Base-by-base conservation (phyloP, 306 rosid species). In the Begonia fuchsioides region DNA sequence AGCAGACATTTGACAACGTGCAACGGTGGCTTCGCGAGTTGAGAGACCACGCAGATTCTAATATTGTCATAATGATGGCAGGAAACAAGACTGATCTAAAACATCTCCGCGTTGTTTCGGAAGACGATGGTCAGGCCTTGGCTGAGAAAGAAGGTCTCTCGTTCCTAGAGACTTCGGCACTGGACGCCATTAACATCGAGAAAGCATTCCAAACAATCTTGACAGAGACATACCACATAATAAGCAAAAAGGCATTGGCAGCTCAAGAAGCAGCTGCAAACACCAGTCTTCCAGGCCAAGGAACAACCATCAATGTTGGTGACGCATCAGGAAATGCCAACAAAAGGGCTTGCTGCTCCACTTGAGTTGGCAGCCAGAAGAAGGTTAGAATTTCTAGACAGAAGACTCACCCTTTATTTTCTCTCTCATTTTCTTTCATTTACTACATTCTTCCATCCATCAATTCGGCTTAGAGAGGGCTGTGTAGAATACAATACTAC, bases 131-230 rank as follows among this genome's bases (percentile, higher is more conserved):
- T 44, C 72, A 73, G 51, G 32, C 70, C 8, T 73, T 77, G 75
- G 74, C 80, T 6, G 84, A 77, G 74, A 73, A 32, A 65, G 80
- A 77, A 70, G 84, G 84, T 54, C 84, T n/a, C n/a, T n/a, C n/a
- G n/a, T n/a, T n/a, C n/a, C n/a, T n/a, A n/a, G n/a, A n/a, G n/a
- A n/a, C n/a, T 43, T 77, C 80, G 53, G 84, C 84, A 17, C 43
- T 77, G 63, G 84, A 77, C 47, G 77, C 84, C 32, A 73, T 78
- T 52, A 77, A 77, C 67, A 55, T 77, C 35, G 84, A 77, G 63
- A 77, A 77, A 61, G 84, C 84, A 51, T 77, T 77, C 75, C 84
- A 77, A 43, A 77, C 84, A 57, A 67, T 77, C 44, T 63, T 77
- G 84, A 67, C 76, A 12, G 80, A 77, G 77, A 77, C 73, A 11